Percentiles rank a stretch among this genome's conserved stretches.
Evolutionary conservation across 306 rosid genomes (phyloP).

Genomic region (Medicago lupulina): DNA sequence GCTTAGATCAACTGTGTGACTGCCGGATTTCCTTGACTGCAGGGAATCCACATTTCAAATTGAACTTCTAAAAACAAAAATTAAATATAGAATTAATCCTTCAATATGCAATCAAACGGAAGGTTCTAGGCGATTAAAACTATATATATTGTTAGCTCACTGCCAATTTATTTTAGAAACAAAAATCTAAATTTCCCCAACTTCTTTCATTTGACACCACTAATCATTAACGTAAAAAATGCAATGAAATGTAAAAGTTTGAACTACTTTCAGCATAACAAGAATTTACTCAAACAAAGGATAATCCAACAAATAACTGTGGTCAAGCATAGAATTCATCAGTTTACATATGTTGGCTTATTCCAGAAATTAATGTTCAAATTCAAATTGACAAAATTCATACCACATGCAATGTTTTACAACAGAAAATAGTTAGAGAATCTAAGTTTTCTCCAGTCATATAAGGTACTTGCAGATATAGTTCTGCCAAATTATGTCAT

Average conservation of each 20-base stretch:
- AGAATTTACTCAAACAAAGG: conserved; percentile 8
- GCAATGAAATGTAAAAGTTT: not conserved
- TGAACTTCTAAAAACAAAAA: too few relatives aligned
- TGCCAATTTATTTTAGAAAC: not conserved
- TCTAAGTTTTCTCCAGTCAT: not conserved
- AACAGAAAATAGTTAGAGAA: conserved; percentile 30
- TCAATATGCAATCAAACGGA: too few relatives aligned
- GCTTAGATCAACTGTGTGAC: too few relatives aligned
- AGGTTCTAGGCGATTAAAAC: not conserved
- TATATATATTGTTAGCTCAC: not conserved
- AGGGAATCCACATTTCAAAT: too few relatives aligned
- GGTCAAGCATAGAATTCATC: not conserved
- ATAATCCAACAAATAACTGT: not conserved
- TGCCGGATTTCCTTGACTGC: too few relatives aligned
- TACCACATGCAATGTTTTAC: not conserved
- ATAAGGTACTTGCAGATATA: conserved; percentile 6
- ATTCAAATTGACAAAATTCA: conserved; percentile 23
- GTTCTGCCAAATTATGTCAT: conserved; percentile 11
- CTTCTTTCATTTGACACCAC: not conserved
- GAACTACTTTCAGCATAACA: not conserved
- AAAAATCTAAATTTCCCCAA: not conserved
- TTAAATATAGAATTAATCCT: too few relatives aligned
- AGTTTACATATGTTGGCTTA: conserved; percentile 27
- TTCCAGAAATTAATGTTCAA: conserved; percentile 39
- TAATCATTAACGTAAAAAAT: not conserved